A percentile compares a stretch with the other conserved stretches of the same genome.
These are phyloP conservation scores for Linderniella brevidens DNA, from an alignment of 257 asterid species.

Conservation along the genomic window DNA sequence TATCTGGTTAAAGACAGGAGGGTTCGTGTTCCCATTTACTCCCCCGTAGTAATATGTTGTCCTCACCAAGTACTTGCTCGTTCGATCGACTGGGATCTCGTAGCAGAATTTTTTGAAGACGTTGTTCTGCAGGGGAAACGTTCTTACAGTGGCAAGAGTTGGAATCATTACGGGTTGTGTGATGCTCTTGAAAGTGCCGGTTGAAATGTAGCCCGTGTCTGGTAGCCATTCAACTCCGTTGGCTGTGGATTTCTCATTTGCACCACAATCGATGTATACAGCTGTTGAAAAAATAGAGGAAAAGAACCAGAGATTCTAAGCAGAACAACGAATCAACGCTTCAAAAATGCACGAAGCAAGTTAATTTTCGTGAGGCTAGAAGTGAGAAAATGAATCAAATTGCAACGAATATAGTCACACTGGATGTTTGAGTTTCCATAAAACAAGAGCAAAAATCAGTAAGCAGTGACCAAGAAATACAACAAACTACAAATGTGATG, in stretches of 20 bases:
- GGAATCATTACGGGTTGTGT: conserved; percentile 13
- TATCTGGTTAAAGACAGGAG: conserved; percentile 88
- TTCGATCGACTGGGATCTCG: conserved; percentile 45
- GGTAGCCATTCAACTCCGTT: conserved; percentile 49
- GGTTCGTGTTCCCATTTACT: conserved; percentile 38
- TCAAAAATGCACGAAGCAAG: neutral
- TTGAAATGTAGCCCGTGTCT: conserved; percentile 30
- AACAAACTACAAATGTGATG: no score
- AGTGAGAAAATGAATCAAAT: no score
- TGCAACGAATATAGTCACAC: no score
- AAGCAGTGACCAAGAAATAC: no score
- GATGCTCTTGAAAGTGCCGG: conserved; percentile 35
- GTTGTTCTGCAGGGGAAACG: conserved; percentile 44
- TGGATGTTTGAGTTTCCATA: no score
- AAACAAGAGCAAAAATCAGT: no score
- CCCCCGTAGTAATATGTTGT: conserved; percentile 80
- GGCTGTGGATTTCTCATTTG: conserved; percentile 20
- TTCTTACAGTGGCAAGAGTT: conserved; percentile 50
- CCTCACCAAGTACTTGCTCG: conserved; percentile 45
- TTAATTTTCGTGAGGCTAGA: neutral
- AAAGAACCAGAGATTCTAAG: neutral
- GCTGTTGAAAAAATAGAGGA: conserved; percentile 26
- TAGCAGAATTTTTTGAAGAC: conserved; percentile 71
- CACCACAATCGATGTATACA: conserved; percentile 58
- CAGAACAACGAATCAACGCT: conserved; percentile 1